These are phyloP conservation scores for Rhodotorula taiwanensis DNA, from an alignment of 768 basidiomycete genomes.

Conservation along the genomic window DNA sequence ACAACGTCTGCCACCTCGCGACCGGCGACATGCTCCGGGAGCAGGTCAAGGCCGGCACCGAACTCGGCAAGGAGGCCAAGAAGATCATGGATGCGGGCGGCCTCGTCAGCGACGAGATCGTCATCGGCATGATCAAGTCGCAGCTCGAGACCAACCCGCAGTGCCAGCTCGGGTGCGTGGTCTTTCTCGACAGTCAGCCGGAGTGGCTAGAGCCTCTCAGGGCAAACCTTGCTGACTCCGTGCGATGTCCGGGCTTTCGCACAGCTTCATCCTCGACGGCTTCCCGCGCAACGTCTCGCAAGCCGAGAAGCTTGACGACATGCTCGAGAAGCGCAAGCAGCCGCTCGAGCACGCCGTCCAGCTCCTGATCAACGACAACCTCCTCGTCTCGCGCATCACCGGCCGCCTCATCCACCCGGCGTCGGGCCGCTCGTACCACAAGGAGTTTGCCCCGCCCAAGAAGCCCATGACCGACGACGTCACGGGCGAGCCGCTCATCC, in stretches of 20 bases:
- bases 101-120: conserved; percentile 91
- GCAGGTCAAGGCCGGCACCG: conserved; percentile 78
- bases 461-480: conserved; percentile 88
- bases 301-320: conserved; percentile 87
- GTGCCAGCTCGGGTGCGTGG: conserved; percentile 88
- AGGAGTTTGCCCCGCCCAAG: conserved; percentile 95
- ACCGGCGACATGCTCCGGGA: conserved; percentile 98
- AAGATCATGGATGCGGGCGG: conserved; percentile 95
- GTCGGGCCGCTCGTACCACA: conserved; percentile 88
- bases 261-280: conserved; percentile 95
- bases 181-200: no score
- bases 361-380: conserved; percentile 82
- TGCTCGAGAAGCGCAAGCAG: conserved; percentile 76
- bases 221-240: no score
- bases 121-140: conserved; percentile 95
- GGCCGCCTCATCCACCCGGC: conserved; percentile 86
- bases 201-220: no score
- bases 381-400: conserved; percentile 95
- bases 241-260: no score
- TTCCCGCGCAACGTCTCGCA: conserved; percentile 97
- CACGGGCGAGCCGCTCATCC: conserved; percentile 90
- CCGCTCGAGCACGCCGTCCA: conserved; percentile 88
- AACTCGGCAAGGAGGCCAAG: conserved; percentile 84
- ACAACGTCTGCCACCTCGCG: conserved; percentile 94
- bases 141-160: conserved; percentile 85